A percentile compares a stretch with the other conserved stretches of the same genome.
These are phyloP conservation scores for Pistacia vera DNA, from an alignment of 345 rosid species.

Conservation along the genomic window DNA sequence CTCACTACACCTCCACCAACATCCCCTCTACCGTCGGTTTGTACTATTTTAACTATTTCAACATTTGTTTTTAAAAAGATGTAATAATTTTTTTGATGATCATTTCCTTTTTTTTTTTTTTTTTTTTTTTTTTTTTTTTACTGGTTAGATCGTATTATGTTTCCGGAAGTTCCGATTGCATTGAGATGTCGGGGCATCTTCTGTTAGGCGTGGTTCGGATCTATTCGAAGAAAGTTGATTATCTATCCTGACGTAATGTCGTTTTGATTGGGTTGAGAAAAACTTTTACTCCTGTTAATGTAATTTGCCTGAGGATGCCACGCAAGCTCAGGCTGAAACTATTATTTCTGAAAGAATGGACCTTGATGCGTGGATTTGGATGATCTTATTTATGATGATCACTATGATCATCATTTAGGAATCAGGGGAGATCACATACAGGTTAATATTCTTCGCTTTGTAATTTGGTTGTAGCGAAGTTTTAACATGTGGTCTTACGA, in stretches of 20 bases:
- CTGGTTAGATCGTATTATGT: conserved; percentile 64
- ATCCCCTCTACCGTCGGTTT: conserved; percentile 73
- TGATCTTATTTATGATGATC: conserved; percentile 32
- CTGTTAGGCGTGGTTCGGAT: conserved; percentile 89
- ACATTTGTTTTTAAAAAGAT: neutral
- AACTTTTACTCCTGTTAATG: conserved; percentile 49
- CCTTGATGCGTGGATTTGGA: conserved; percentile 72
- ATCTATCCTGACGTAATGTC: conserved; percentile 59
- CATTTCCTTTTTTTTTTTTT: neutral
- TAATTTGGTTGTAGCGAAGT: neutral
- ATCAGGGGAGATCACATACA: conserved; percentile 65
- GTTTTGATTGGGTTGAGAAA: conserved; percentile 50
- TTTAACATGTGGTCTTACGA: no score
- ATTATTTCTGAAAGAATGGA: conserved; percentile 68
- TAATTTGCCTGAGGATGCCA: conserved; percentile 72
- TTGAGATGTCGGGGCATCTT: conserved; percentile 85
- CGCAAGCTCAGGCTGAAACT: conserved; percentile 63
- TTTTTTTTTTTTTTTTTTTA: conserved; percentile 9
- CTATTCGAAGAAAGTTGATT: conserved; percentile 87
- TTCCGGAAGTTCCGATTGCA: conserved; percentile 75
- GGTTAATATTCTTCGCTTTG: conserved; percentile 31
- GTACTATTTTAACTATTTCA: conserved; percentile 8
- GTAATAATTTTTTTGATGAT: neutral
- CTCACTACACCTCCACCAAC: conserved; percentile 74
- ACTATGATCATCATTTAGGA: conserved; percentile 60